Evolutionary conservation across 2,329 filamentous ascomycete species (phyloP), one percentile per base, ranked within the genome.

Genomic region (Pseudocercospora crystallina): DNA sequence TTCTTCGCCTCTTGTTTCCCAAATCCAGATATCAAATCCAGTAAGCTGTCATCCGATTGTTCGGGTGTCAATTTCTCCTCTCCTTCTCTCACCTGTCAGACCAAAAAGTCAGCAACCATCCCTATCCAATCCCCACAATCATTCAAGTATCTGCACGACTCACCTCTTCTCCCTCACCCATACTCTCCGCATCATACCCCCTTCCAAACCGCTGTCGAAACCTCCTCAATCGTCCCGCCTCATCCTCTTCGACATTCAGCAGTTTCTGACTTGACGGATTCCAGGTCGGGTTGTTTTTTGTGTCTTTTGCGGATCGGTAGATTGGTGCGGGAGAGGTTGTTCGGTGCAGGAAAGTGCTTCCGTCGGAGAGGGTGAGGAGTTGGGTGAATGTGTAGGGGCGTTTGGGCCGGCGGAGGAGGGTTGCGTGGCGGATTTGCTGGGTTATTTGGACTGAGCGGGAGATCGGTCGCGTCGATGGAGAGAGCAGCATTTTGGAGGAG

Each of bases 341-440:
- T 68, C 87, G 87, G 65, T 85, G 80, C 42, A 86, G 84, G 73
- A 83, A 97, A 53, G 91, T 87, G 65, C 83, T 88, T 62, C 94
- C 94, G 76, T 99, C 94, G 35, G 87, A 89, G 58, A 97, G 86
- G 47, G 90, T 91, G 61, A 99, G 80, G 54, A 99, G 82, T 74
- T 99, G 94, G n/a, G 92, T 96, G 79, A 96, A 97, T 61, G 86
- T 89, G 79, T 96, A 97, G 36, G 94, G 92, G 5, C 91, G 84
- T 66, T 90, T 87, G n/a, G 90, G 90, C 12, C 94, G 89, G 56
- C 81, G 81, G 67, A 97, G 82, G 57, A 96, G 87, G 17, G 88
- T 90, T 45, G 94, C 94, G 69, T 90, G 83, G 54, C 90, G 86
- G 68, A 84, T 78, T 75, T 91, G 87, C 43, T 62, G 50, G 43